These are phyloP conservation scores for Fusarium chuoi DNA, from an alignment of 2,329 filamentous ascomycete genomes.

Conservation along the genomic window DNA sequence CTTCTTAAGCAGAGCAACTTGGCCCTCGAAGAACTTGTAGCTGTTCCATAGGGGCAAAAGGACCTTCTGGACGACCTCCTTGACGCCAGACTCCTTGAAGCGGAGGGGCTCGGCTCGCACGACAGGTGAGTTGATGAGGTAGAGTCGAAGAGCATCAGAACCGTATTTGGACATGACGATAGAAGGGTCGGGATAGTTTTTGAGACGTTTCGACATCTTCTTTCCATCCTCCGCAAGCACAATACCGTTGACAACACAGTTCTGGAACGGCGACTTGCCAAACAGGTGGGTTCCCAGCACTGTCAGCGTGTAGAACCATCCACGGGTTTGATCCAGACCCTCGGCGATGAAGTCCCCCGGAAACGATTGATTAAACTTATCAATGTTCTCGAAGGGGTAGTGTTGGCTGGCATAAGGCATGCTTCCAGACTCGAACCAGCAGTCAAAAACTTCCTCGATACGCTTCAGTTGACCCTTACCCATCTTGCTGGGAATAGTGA, in stretches of 20 bases:
- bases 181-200: conserved; percentile 92
- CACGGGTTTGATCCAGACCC: conserved; percentile 90
- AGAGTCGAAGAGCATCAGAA: conserved; percentile 91
- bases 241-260: conserved; percentile 96
- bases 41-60: conserved; percentile 94
- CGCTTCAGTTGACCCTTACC: conserved; percentile 86
- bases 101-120: conserved; percentile 89
- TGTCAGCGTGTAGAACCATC: conserved; percentile 95
- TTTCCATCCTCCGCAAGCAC: conserved; percentile 94
- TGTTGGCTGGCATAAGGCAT: conserved; percentile 95
- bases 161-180: conserved; percentile 89
- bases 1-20: conserved; percentile 88
- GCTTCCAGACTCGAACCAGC: conserved; percentile 95
- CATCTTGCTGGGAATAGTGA: conserved; percentile 90
- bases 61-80: conserved; percentile 93
- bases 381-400: conserved; percentile 90
- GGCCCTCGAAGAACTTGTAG: conserved; percentile 95
- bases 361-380: conserved; percentile 82
- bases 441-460: conserved; percentile 92
- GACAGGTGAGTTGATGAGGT: conserved; percentile 95
- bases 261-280: conserved; percentile 87
- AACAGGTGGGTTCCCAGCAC: conserved; percentile 91
- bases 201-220: conserved; percentile 98
- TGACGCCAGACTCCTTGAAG: conserved; percentile 92
- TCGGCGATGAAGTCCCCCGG: conserved; percentile 96